Conservation (phyloP, 2,329 filamentous ascomycete genomes). For the Fusarium nurragi region DNA sequence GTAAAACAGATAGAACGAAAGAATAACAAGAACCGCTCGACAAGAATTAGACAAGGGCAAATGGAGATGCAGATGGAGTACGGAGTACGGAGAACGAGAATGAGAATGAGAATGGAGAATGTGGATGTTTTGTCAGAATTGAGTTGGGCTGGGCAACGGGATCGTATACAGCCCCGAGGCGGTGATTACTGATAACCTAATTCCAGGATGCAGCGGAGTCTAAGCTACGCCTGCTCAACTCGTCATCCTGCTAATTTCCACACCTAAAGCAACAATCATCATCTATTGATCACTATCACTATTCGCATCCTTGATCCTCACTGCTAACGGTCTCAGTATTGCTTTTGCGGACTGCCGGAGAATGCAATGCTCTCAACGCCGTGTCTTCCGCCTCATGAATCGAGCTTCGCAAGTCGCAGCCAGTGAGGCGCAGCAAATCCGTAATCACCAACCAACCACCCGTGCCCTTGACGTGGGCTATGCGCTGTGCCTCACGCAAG, state of each 20-base stretch:
- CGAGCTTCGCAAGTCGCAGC: not conserved
- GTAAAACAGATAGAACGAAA: not conserved
- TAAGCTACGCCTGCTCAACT: conserved; percentile 5
- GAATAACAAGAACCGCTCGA: not conserved
- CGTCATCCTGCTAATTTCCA: conserved; percentile 5
- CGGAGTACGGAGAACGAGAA: not conserved
- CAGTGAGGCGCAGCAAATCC: conserved; percentile 29
- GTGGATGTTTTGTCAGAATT: conserved; percentile 31
- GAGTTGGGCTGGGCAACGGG: conserved; percentile 23
- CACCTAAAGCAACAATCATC: not conserved
- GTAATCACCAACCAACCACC: conserved; percentile 3
- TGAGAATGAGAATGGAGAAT: not conserved
- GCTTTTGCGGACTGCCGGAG: not conserved
- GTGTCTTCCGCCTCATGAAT: conserved; percentile 1
- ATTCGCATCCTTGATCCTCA: not conserved
- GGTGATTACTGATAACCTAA: conserved; percentile 14
- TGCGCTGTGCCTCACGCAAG: conserved; percentile 5
- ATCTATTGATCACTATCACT: not conserved
- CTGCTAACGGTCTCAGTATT: not conserved
- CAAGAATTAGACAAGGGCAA: not conserved
- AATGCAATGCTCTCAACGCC: not conserved
- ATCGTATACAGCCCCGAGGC: conserved; percentile 22
- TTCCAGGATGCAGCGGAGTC: conserved; percentile 1
- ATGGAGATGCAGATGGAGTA: not conserved
- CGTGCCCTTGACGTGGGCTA: conserved; percentile 4